phyloP scores from a whole-genome alignment of 2,329 filamentous ascomycete genomes.

The Phaeosphaeria sp. region DNA sequence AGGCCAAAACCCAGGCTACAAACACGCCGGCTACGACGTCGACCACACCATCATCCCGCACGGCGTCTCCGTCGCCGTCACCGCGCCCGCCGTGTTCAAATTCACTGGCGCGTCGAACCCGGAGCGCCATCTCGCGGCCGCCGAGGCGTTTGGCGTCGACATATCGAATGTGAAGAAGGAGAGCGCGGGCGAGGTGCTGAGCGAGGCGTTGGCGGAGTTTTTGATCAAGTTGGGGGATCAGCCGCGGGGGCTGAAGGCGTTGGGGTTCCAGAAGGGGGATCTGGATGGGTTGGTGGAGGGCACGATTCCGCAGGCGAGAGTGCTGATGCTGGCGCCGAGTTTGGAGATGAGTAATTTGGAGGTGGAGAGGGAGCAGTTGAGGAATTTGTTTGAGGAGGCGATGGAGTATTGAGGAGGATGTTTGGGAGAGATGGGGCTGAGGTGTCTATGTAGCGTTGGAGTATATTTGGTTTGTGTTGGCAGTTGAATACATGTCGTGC shows the following conservation, averaged over 20 bases:
- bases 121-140: slow-evolving; percentile 86
- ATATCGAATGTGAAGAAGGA: slow-evolving; percentile 86
- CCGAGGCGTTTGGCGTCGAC: slow-evolving; percentile 90
- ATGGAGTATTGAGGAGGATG: slow-evolving; percentile 43
- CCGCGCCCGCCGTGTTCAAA: slow-evolving; percentile 89
- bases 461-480: background rate
- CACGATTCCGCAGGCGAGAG: slow-evolving; percentile 88
- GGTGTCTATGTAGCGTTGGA: background rate
- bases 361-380: slow-evolving; percentile 58
- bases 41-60: slow-evolving; percentile 85
- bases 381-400: slow-evolving; percentile 56
- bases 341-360: slow-evolving; percentile 60
- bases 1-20: slow-evolving; percentile 90
- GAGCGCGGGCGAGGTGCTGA: slow-evolving; percentile 86
- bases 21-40: slow-evolving; percentile 85
- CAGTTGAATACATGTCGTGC: background rate
- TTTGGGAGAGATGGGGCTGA: background rate
- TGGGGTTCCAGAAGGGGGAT: slow-evolving; percentile 80
- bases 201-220: slow-evolving; percentile 83
- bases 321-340: slow-evolving; percentile 89
- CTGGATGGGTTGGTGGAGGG: slow-evolving; percentile 89
- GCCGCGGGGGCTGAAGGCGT: slow-evolving; percentile 79
- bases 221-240: slow-evolving; percentile 86
- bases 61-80: slow-evolving; percentile 93
- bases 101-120: slow-evolving; percentile 94